Base-by-base conservation (phyloP, 208 protist genomes). In the Kentomonas sorsogonicus region DNA sequence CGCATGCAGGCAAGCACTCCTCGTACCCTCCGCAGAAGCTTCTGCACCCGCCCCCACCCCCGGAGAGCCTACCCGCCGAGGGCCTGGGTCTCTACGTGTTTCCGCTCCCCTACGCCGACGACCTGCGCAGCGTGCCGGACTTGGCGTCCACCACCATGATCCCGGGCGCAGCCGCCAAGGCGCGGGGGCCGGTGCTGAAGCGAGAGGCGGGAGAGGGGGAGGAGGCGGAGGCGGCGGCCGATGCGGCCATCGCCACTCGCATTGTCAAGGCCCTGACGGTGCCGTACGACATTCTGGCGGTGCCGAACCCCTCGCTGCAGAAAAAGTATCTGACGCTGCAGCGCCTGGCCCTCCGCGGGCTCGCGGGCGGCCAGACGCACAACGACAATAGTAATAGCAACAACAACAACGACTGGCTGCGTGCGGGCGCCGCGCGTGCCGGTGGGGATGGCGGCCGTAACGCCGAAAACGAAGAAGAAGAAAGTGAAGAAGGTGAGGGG, bases 11-110 rank as follows among this genome's bases (percentile, higher is more conserved):
- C 43, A 48, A 48, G 22, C 43, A n/a, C n/a, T n/a, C n/a, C n/a
- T n/a, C n/a, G n/a, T n/a, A n/a, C n/a, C n/a, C n/a, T n/a, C n/a
- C n/a, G n/a, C n/a, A n/a, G n/a, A n/a, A 9, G 43, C 43, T 13
- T 20, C 43, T 9, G 22, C 43, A 16, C n/a, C 22, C 50, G 10
- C 22, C 31, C 16, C 40, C 53, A 16, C 45, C 47, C 23, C 45
- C 45, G 33, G 25, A 33, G 25, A 60, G 48, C 41, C 51, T 58
- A 20, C 74, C 79, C 5, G 69, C 63, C 26, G 58, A 88, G 39
- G 83, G 84, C 31, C 40, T 88, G 46, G 89, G 89, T n/a, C 60
- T 96, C 10, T 85, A 92, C 52, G 56, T 93, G 30, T 66, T 96
- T 18, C 79, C 79, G 18, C 60, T 96, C 11, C 85, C 90, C 11